phyloP scores from a whole-genome alignment of 2,329 filamentous ascomycete species.

The Alternaria viburni region DNA sequence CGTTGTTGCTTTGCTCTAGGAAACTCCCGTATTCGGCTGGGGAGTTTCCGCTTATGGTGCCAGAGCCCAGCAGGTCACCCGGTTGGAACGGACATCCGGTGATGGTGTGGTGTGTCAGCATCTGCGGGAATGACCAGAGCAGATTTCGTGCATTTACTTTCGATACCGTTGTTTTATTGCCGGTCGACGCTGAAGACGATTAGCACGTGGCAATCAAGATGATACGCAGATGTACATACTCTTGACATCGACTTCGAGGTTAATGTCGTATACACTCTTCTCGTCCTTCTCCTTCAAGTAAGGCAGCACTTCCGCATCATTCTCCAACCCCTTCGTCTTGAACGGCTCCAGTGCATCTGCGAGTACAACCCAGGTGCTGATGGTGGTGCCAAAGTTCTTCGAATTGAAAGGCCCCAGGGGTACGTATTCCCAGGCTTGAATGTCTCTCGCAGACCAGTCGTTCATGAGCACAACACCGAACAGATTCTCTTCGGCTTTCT shows the following conservation, averaged over 20 bases:
- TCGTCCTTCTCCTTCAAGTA: conserved; percentile 69
- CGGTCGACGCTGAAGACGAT: conserved; percentile 49
- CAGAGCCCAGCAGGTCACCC: conserved; percentile 78
- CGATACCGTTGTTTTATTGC: conserved; percentile 64
- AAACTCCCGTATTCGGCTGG: conserved; percentile 69
- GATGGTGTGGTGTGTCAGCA: conserved; percentile 79
- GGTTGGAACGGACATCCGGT: conserved; percentile 76
- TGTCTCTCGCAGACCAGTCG: conserved; percentile 84
- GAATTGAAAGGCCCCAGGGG: conserved; percentile 82
- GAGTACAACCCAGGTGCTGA: conserved; percentile 80
- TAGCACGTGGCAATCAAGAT: conserved; percentile 7
- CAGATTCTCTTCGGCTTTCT: conserved; percentile 71
- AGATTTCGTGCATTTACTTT: conserved; percentile 69
- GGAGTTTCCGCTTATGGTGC: conserved; percentile 73
- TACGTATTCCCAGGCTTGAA: conserved; percentile 85
- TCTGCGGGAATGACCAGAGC: conserved; percentile 83
- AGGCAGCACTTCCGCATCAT: conserved; percentile 62
- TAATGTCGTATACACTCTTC: conserved; percentile 71
- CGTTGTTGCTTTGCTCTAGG: conserved; percentile 73
- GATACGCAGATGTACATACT: conserved; percentile 36
- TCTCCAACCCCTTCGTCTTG: conserved; percentile 60
- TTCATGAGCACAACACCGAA: conserved; percentile 86
- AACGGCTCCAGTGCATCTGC: conserved; percentile 77
- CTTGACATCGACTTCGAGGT: conserved; percentile 69
- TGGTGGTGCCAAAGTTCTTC: conserved; percentile 82